phyloP scores from a whole-genome alignment of 1,139 yeast genomes.

The Williopsis jadinii region DNA sequence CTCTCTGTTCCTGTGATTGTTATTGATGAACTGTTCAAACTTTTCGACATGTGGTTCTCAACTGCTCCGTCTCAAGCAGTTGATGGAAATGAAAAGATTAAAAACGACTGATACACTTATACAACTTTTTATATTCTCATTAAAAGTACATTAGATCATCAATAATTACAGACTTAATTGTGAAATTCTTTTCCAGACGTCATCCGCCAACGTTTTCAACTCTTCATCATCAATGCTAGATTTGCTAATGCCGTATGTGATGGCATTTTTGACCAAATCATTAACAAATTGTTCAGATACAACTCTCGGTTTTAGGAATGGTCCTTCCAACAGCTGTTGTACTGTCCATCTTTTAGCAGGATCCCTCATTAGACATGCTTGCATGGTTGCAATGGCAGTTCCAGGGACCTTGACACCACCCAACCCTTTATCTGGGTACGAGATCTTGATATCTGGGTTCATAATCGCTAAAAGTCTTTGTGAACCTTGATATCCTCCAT shows the following conservation, averaged over 20 bases:
- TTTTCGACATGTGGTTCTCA: slow-evolving; percentile 23
- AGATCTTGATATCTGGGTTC: slow-evolving; percentile 77
- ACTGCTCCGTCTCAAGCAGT: not conserved
- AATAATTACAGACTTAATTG: slow-evolving; percentile 15
- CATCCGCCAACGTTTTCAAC: slow-evolving; percentile 40
- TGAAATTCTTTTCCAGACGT: slow-evolving; percentile 38
- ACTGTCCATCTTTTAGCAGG: slow-evolving; percentile 66
- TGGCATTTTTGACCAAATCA: slow-evolving; percentile 68
- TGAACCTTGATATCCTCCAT: slow-evolving; percentile 72
- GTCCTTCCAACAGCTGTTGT: slow-evolving; percentile 46
- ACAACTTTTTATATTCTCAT: not conserved
- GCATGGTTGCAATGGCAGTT: slow-evolving; percentile 65
- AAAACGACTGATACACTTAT: too few relatives aligned
- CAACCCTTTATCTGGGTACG: slow-evolving; percentile 55
- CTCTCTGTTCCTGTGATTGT: slow-evolving; percentile 31
- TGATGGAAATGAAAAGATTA: too few relatives aligned
- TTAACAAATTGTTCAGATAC: slow-evolving; percentile 62
- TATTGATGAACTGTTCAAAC: slow-evolving; percentile 31
- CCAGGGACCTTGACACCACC: slow-evolving; percentile 62
- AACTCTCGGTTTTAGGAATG: slow-evolving; percentile 68
- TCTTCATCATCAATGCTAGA: slow-evolving; percentile 27
- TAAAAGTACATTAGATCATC: not conserved
- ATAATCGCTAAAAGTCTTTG: slow-evolving; percentile 80
- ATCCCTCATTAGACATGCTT: slow-evolving; percentile 65
- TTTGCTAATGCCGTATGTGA: slow-evolving; percentile 20